Conservation (phyloP, 2,329 filamentous ascomycete species). For the Epichloe festucae region DNA sequence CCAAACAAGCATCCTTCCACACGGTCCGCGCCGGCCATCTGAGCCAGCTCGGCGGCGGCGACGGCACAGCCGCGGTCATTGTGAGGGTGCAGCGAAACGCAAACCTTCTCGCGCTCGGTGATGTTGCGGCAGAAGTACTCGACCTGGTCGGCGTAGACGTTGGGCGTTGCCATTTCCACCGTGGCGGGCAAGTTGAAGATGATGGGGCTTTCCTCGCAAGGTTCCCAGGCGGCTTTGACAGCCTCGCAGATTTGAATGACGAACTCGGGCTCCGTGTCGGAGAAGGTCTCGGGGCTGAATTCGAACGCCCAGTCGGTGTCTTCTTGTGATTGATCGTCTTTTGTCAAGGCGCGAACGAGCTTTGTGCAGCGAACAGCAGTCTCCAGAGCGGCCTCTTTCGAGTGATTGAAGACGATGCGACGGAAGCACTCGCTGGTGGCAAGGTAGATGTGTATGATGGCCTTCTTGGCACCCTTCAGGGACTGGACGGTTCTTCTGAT, state of each 20-base stretch:
- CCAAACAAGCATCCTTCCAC: slow-evolving; percentile 82
- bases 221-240: slow-evolving; percentile 88
- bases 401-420: slow-evolving; percentile 77
- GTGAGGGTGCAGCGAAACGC: slow-evolving; percentile 83
- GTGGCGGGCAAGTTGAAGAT: slow-evolving; percentile 97
- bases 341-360: slow-evolving; percentile 80
- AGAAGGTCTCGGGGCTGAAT: slow-evolving; percentile 82
- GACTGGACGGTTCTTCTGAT: slow-evolving; percentile 84
- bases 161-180: slow-evolving; percentile 88
- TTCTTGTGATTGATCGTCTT: slow-evolving; percentile 49
- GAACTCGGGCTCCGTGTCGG: slow-evolving; percentile 76
- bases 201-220: slow-evolving; percentile 64
- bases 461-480: slow-evolving; percentile 80
- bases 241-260: slow-evolving; percentile 76
- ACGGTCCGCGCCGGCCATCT: slow-evolving; percentile 91
- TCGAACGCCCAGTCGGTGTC: slow-evolving; percentile 64
- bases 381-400: slow-evolving; percentile 67
- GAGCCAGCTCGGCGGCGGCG: slow-evolving; percentile 79
- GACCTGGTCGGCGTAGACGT: slow-evolving; percentile 91
- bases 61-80: slow-evolving; percentile 61
- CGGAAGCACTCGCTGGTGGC: slow-evolving; percentile 95
- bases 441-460: slow-evolving; percentile 88
- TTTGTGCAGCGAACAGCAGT: slow-evolving; percentile 77
- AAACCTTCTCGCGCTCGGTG: slow-evolving; percentile 71
- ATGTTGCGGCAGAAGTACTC: slow-evolving; percentile 90